These are phyloP conservation scores for Asterophora parasitica DNA, from an alignment of 768 basidiomycete genomes.

Conservation along the genomic window DNA sequence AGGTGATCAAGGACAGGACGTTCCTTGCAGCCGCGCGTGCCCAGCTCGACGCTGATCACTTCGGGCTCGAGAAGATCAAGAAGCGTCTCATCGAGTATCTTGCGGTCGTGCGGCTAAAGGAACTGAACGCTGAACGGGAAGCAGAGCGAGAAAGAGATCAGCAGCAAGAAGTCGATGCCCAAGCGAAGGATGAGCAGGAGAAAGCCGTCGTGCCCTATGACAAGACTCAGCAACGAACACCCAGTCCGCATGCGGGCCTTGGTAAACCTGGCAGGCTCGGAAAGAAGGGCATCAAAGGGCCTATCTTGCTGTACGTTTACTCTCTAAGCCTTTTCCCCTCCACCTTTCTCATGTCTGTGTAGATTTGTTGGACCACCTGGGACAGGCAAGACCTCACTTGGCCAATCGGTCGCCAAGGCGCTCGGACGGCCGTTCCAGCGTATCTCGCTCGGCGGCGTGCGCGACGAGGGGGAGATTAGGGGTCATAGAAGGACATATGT, in stretches of 20 bases:
- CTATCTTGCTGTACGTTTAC: constrained; percentile 56
- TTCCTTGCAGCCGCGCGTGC: constrained; percentile 69
- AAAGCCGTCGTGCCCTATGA: constrained; percentile 25
- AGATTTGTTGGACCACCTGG: constrained; percentile 91
- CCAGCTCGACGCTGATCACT: constrained; percentile 88
- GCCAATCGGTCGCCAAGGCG: constrained; percentile 81
- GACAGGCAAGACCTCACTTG: constrained; percentile 88
- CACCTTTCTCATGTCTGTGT: constrained; percentile 11
- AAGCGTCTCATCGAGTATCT: constrained; percentile 88
- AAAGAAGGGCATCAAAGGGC: constrained; percentile 59
- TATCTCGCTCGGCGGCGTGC: constrained; percentile 86
- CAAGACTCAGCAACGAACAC: constrained; percentile 15
- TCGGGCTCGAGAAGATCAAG: constrained; percentile 90
- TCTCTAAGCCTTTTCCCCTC: neutral
- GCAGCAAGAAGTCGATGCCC: constrained; percentile 20
- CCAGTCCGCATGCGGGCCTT: constrained; percentile 9
- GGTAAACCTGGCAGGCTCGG: constrained; percentile 13
- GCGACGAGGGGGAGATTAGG: constrained; percentile 77
- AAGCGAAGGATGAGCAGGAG: constrained; percentile 14
- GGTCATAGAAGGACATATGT: constrained; percentile 77
- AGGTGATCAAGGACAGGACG: constrained; percentile 40
- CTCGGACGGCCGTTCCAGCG: constrained; percentile 85
- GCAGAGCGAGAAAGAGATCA: constrained; percentile 27
- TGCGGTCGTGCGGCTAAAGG: constrained; percentile 70
- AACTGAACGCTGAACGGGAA: constrained; percentile 38